Conservation (phyloP, 1,284 basidiomycete species). For the Ustilago shanxiensis region DNA sequence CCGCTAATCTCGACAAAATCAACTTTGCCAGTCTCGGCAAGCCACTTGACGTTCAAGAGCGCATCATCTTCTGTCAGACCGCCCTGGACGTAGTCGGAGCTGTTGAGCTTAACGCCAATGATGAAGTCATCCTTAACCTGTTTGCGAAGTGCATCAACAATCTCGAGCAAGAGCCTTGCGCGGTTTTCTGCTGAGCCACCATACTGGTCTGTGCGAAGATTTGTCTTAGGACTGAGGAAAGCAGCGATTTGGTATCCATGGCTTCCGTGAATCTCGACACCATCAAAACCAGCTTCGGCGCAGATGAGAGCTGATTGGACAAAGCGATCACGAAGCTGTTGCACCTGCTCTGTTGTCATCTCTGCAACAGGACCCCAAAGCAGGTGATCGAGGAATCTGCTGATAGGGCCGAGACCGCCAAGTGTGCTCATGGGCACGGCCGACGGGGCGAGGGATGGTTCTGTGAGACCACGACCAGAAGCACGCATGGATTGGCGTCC, state of each 20-base stretch:
- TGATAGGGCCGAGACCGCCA: slow-evolving; percentile 34
- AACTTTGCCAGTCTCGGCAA: slow-evolving; percentile 77
- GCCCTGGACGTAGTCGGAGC: slow-evolving; percentile 81
- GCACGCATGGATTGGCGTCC: slow-evolving; percentile 86
- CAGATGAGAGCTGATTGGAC: slow-evolving; percentile 76
- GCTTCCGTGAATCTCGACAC: slow-evolving; percentile 86
- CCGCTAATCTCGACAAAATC: slow-evolving; percentile 90
- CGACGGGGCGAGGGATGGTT: slow-evolving; percentile 81
- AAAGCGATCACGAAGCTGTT: slow-evolving; percentile 78
- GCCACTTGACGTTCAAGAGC: slow-evolving; percentile 76
- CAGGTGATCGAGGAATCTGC: slow-evolving; percentile 71
- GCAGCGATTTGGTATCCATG: slow-evolving; percentile 88
- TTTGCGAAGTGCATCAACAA: slow-evolving; percentile 77
- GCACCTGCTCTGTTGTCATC: slow-evolving; percentile 76
- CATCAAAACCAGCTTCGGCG: slow-evolving; percentile 82
- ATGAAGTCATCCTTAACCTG: slow-evolving; percentile 77
- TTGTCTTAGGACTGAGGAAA: slow-evolving; percentile 83
- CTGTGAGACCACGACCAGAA: slow-evolving; percentile 76
- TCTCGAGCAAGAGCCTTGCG: slow-evolving; percentile 75
- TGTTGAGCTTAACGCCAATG: slow-evolving; percentile 84
- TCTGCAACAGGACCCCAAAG: slow-evolving; percentile 70
- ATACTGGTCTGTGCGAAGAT: slow-evolving; percentile 78
- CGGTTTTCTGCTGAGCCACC: slow-evolving; percentile 71
- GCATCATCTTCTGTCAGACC: slow-evolving; percentile 74
- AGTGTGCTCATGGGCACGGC: slow-evolving; percentile 75